These are phyloP conservation scores for Pleochaeta shiraiana DNA, from an alignment of 2,329 filamentous ascomycete genomes.

Conservation along the genomic window DNA sequence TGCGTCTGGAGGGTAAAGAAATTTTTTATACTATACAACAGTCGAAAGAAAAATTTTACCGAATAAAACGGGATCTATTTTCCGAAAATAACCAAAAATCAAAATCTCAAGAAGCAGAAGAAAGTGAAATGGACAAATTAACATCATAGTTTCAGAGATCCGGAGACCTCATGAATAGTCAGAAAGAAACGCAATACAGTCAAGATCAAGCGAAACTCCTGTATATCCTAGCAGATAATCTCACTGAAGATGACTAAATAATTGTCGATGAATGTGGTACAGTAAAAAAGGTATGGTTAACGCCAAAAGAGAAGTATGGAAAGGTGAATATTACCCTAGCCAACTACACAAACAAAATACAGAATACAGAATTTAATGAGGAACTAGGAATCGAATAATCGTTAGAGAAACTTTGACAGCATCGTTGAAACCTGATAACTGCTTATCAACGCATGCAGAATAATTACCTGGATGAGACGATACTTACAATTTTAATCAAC, in stretches of 20 bases:
- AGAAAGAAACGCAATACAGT: neutral
- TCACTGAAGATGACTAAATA: neutral
- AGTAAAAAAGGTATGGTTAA: neutral
- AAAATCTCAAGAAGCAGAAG: neutral
- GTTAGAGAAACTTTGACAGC: neutral
- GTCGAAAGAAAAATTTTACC: neutral
- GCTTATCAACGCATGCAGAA: neutral
- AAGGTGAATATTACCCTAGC: neutral
- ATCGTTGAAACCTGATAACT: neutral
- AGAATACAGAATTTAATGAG: neutral
- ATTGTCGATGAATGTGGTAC: neutral
- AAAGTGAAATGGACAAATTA: neutral
- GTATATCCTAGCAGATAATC: neutral
- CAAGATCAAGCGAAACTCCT: constrained; percentile 1
- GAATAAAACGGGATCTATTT: neutral
- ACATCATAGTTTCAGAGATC: neutral
- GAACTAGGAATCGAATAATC: neutral
- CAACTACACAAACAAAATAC: neutral
- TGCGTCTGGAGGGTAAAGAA: neutral
- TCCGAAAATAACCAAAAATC: neutral
- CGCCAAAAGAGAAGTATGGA: neutral
- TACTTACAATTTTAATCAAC: neutral
- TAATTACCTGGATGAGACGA: neutral
- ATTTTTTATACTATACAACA: neutral
- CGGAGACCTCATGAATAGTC: neutral